Conservation (phyloP, 1,139 yeast species). For the Sugiyamaella pinicola region DNA sequence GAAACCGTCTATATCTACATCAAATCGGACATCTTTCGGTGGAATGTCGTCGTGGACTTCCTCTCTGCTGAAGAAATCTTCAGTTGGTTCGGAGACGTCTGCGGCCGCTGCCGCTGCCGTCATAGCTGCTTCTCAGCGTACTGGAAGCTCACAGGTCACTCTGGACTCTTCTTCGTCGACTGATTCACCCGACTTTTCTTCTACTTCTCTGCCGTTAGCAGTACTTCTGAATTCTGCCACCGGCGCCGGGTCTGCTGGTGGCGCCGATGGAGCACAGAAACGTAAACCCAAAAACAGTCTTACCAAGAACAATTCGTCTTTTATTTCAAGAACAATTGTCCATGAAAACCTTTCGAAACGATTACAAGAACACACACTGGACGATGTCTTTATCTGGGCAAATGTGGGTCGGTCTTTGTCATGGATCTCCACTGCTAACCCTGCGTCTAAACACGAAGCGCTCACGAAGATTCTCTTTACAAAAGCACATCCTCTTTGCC, state of each 20-base stretch:
- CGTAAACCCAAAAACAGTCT: constrained; percentile 41
- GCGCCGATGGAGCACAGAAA: constrained; percentile 19
- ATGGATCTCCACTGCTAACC: constrained; percentile 36
- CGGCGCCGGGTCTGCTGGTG: neutral
- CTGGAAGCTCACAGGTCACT: constrained; percentile 12
- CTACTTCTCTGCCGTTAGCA: constrained; percentile 12
- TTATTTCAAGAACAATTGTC: constrained; percentile 44
- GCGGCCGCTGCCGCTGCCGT: constrained; percentile 15
- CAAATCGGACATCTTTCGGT: constrained; percentile 18
- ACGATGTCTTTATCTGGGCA: constrained; percentile 39
- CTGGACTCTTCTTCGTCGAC: constrained; percentile 9
- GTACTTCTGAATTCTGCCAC: constrained; percentile 8
- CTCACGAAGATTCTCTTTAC: constrained; percentile 45
- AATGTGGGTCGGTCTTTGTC: constrained; percentile 43
- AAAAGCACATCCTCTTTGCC: constrained; percentile 47
- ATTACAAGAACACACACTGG: constrained; percentile 35
- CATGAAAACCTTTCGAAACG: constrained; percentile 42
- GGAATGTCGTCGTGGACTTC: constrained; percentile 18
- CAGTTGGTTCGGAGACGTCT: constrained; percentile 1
- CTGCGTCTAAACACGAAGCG: constrained; percentile 41
- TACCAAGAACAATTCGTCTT: constrained; percentile 45
- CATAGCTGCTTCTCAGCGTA: constrained; percentile 2
- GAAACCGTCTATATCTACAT: constrained; percentile 6
- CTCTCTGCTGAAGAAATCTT: constrained; percentile 14
- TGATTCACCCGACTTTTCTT: constrained; percentile 10